phyloP scores from a whole-genome alignment of 345 rosid species.

The Lepidium sativum region DNA sequence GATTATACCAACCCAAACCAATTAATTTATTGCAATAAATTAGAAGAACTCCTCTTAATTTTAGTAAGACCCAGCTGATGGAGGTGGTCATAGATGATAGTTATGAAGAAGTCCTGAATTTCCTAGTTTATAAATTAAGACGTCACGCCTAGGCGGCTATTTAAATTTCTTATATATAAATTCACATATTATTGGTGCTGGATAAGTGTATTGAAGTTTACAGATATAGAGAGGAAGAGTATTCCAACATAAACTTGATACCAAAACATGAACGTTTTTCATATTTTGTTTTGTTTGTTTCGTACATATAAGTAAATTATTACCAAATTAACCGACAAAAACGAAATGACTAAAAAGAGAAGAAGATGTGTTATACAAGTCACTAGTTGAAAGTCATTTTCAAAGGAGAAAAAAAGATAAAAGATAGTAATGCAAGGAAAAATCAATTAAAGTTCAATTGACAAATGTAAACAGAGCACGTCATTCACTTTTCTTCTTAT shows the following conservation, averaged over 20 bases:
- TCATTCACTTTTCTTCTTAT: background rate
- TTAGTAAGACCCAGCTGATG: no score
- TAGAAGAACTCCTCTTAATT: no score
- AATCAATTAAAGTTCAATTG: background rate
- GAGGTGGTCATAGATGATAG: no score
- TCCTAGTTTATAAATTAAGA: background rate
- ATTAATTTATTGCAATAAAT: no score
- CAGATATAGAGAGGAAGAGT: background rate
- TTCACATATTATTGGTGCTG: background rate
- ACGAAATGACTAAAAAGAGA: background rate
- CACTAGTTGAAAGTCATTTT: slow-evolving; percentile 9
- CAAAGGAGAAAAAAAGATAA: background rate
- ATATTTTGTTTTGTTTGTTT: background rate
- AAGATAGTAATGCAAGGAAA: background rate
- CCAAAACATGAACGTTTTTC: background rate
- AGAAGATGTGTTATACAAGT: slow-evolving; percentile 8
- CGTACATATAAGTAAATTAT: background rate
- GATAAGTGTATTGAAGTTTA: no score
- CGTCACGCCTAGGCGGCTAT: background rate
- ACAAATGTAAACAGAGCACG: background rate
- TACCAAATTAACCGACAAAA: background rate
- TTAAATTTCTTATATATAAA: background rate
- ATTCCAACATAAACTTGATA: slow-evolving; percentile 13
- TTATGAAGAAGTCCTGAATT: background rate
- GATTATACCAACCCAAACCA: no score